Conservation (phyloP, 2,329 filamentous ascomycete genomes). For the Drechmeria coniospora region DNA sequence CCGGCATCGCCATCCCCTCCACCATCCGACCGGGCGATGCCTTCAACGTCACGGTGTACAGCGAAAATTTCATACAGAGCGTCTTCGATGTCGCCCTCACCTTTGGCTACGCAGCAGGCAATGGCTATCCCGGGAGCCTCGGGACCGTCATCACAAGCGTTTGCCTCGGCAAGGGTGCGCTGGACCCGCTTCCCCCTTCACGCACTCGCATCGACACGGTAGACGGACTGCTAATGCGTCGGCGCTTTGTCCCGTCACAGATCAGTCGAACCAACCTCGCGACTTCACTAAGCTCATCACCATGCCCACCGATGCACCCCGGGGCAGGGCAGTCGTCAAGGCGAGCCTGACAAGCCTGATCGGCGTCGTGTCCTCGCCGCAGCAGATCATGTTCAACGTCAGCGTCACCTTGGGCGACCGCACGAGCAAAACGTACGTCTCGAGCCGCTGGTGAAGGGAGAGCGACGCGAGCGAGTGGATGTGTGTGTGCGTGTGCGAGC, state of each 20-base stretch:
- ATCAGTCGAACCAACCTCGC: slow-evolving; percentile 11
- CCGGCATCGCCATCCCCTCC: slow-evolving; percentile 24
- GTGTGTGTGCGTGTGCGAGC: not conserved
- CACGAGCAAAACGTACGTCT: slow-evolving; percentile 10
- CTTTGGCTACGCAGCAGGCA: slow-evolving; percentile 19
- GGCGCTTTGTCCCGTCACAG: not conserved
- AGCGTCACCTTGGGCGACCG: slow-evolving; percentile 10
- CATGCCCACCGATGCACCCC: slow-evolving; percentile 8
- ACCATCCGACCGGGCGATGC: slow-evolving; percentile 22
- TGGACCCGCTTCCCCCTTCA: not conserved
- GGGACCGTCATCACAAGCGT: slow-evolving; percentile 14
- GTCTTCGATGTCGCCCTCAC: slow-evolving; percentile 28
- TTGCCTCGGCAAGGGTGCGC: slow-evolving; percentile 21
- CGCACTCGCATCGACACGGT: not conserved
- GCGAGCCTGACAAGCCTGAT: slow-evolving; percentile 14
- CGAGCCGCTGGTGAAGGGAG: slow-evolving; percentile 1
- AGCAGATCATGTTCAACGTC: slow-evolving; percentile 11
- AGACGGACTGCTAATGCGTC: not conserved
- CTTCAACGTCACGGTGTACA: slow-evolving; percentile 22
- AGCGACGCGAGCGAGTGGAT: not conserved
- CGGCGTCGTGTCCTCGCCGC: slow-evolving; percentile 9
- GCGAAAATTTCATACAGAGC: slow-evolving; percentile 27
- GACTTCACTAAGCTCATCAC: slow-evolving; percentile 12
- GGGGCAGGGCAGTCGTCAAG: slow-evolving; percentile 11
- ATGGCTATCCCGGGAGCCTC: slow-evolving; percentile 12